phyloP scores from a whole-genome alignment of 495 filamentous ascomycete genomes.

The Sporormia fimetaria region DNA sequence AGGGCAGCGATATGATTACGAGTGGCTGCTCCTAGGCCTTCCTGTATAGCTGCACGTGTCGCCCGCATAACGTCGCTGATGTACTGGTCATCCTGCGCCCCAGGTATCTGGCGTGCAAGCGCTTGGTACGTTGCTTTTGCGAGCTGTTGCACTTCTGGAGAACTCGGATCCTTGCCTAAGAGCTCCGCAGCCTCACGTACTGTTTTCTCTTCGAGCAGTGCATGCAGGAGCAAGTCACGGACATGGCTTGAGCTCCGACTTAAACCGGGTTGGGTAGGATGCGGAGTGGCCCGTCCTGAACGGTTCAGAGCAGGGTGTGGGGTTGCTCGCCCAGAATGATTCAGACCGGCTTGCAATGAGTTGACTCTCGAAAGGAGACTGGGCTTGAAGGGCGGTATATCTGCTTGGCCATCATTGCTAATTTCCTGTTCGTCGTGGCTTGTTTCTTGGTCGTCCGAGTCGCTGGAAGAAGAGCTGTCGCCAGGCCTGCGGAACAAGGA shows the following conservation, averaged over 20 bases:
- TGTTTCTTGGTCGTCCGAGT: slow-evolving; percentile 3
- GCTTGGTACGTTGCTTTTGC: slow-evolving; percentile 14
- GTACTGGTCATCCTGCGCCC: slow-evolving; percentile 5
- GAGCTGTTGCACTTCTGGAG: slow-evolving; percentile 23
- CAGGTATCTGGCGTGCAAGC: slow-evolving; percentile 10
- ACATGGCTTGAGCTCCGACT: slow-evolving; percentile 8
- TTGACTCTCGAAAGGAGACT: slow-evolving; percentile 9
- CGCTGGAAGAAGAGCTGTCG: slow-evolving; percentile 6
- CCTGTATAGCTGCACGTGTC: slow-evolving; percentile 3
- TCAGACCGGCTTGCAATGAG: slow-evolving; percentile 8
- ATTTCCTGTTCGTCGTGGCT: background rate
- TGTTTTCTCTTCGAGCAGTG: slow-evolving; percentile 26
- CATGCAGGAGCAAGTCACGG: slow-evolving; percentile 23
- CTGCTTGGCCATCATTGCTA: slow-evolving; percentile 1
- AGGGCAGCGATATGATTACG: slow-evolving; percentile 3
- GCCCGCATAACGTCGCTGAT: slow-evolving; percentile 14
- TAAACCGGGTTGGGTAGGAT: slow-evolving; percentile 1
- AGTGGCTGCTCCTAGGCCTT: slow-evolving; percentile 11
- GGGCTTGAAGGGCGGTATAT: too few species aligned
- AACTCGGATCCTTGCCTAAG: slow-evolving; percentile 13
- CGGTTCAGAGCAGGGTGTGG: background rate
- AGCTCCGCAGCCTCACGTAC: slow-evolving; percentile 18
- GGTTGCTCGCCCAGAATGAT: background rate
- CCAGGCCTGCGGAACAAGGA: slow-evolving; percentile 17
- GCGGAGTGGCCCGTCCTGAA: background rate